These are phyloP conservation scores for Pyricularia grisea DNA, from an alignment of 2,329 filamentous ascomycete species.

Conservation along the genomic window DNA sequence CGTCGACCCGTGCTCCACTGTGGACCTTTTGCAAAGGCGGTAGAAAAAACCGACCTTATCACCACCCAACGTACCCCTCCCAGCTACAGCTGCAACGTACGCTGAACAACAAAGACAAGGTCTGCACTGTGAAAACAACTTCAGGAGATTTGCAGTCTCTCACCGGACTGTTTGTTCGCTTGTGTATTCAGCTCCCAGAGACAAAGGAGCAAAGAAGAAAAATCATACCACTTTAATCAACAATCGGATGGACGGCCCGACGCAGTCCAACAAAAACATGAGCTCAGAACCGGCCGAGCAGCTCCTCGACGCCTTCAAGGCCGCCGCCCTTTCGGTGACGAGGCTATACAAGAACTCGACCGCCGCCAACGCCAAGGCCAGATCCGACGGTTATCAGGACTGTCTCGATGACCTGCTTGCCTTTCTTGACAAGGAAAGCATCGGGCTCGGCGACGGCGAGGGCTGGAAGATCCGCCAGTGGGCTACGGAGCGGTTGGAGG, in stretches of 20 bases:
- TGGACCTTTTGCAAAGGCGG: not conserved
- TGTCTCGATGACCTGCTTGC: slow-evolving; percentile 82
- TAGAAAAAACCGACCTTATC: not conserved
- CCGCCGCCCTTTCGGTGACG: slow-evolving; percentile 86
- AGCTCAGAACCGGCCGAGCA: slow-evolving; percentile 43
- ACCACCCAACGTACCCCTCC: not conserved
- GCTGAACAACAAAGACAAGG: not conserved
- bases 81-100: not conserved
- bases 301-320: slow-evolving; percentile 82
- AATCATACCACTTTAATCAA: not conserved
- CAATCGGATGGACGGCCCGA: not conserved
- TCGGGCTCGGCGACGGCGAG: slow-evolving; percentile 73
- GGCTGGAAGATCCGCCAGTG: slow-evolving; percentile 53
- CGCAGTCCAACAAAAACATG: slow-evolving; percentile 12
- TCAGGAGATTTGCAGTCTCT: not conserved
- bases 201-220: not conserved
- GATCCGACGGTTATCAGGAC: slow-evolving; percentile 82
- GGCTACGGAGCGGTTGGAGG: slow-evolving; percentile 62
- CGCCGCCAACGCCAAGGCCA: slow-evolving; percentile 63
- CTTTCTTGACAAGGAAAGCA: slow-evolving; percentile 73
- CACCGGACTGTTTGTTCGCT: not conserved
- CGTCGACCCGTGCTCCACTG: not conserved
- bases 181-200: not conserved
- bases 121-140: not conserved
- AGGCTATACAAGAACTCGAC: slow-evolving; percentile 93